Percentiles rank a stretch among this genome's conserved stretches.
Evolutionary conservation across 2,329 filamentous ascomycete genomes (phyloP).

Genomic region (Neonectria magnoliae): DNA sequence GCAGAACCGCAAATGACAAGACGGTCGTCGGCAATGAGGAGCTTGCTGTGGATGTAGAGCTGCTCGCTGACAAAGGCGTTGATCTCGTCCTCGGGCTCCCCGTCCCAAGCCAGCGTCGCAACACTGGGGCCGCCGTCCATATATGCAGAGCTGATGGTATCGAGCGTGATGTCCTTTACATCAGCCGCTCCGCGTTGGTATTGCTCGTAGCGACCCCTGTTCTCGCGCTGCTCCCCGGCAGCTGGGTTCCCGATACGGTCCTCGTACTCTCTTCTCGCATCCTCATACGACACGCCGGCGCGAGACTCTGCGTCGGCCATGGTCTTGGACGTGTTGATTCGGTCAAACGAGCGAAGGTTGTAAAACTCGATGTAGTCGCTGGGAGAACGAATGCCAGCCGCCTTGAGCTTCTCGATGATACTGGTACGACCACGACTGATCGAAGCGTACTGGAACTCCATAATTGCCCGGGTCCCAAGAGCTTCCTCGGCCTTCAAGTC

Average conservation of each 20-base stretch:
- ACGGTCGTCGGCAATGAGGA: constrained; percentile 83
- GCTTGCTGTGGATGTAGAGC: constrained; percentile 72
- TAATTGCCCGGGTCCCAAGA: constrained; percentile 82
- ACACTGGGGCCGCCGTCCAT: constrained; percentile 83
- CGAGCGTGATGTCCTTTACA: constrained; percentile 69
- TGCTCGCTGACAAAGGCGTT: constrained; percentile 71
- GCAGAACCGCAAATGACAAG: constrained; percentile 82
- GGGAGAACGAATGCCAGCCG: constrained; percentile 75
- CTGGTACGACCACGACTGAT: constrained; percentile 81
- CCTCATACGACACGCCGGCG: constrained; percentile 74
- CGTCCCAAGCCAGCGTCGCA: constrained; percentile 64
- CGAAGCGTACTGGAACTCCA: constrained; percentile 86
- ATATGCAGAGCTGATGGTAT: constrained; percentile 82
- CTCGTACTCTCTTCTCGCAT: constrained; percentile 72
- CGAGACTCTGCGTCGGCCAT: constrained; percentile 69
- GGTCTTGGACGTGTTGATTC: constrained; percentile 75
- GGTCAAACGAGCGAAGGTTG: constrained; percentile 85
- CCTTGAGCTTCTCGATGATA: constrained; percentile 77
- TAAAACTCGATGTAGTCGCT: constrained; percentile 83
- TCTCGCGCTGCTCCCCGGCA: constrained; percentile 30
- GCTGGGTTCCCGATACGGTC: constrained; percentile 60
- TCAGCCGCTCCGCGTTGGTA: constrained; percentile 77
- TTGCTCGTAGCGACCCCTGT: constrained; percentile 65
- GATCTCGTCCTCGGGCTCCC: constrained; percentile 65
- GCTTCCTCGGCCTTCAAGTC: constrained; percentile 78